phyloP scores from a whole-genome alignment of 805 yeast genomes.

The Suhomyces tanzawaensis region DNA sequence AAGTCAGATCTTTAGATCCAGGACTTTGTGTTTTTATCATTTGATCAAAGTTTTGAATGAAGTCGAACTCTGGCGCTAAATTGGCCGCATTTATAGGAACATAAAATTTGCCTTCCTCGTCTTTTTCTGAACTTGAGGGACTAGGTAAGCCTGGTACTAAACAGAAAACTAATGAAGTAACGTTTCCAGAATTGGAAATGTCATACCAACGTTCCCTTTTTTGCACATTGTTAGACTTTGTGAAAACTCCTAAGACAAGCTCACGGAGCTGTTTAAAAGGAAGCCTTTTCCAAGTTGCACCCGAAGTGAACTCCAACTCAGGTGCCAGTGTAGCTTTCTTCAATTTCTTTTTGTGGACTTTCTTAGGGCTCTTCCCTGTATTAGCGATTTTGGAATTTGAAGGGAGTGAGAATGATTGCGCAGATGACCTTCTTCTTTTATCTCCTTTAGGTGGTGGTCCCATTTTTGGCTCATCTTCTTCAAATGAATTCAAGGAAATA shows the following conservation, averaged over 20 bases:
- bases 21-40: conserved; percentile 58
- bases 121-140: background rate
- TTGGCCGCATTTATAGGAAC: background rate
- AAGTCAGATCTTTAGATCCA: conserved; percentile 58
- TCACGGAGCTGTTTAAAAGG: conserved; percentile 19
- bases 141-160: conserved; percentile 60
- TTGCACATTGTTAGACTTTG: conserved; percentile 5
- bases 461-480: conserved; percentile 10
- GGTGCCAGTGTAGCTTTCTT: conserved; percentile 30
- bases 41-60: conserved; percentile 40
- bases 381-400: background rate
- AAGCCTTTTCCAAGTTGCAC: conserved; percentile 9
- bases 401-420: conserved; percentile 19
- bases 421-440: conserved; percentile 41
- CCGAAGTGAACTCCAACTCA: conserved; percentile 12
- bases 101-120: background rate
- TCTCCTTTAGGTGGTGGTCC: conserved; percentile 3
- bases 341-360: conserved; percentile 29
- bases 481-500: conserved; percentile 22
- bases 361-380: conserved; percentile 13
- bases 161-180: conserved; percentile 56
- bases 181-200: conserved; percentile 44
- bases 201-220: conserved; percentile 43
- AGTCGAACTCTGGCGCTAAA: conserved; percentile 18
- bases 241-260: conserved; percentile 15